phyloP scores from a whole-genome alignment of 208 protist genomes.

The Novymonas esmeraldas region DNA sequence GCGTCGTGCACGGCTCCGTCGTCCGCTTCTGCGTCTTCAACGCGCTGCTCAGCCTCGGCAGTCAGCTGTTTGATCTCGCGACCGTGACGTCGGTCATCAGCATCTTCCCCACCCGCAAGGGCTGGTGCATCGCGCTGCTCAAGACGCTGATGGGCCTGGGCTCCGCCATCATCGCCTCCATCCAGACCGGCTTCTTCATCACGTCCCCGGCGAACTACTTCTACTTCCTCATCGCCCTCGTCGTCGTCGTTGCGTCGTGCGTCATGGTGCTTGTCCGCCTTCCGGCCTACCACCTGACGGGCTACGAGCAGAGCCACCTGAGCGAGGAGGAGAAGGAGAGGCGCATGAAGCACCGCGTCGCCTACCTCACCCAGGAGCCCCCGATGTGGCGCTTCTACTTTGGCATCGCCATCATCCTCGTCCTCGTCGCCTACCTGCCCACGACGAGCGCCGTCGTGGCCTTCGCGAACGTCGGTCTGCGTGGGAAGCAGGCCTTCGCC shows the following conservation, averaged over 20 bases:
- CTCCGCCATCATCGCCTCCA: constrained; percentile 53
- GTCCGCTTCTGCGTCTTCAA: constrained; percentile 45
- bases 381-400: constrained; percentile 57
- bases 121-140: constrained; percentile 55
- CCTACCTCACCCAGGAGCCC: constrained; percentile 61
- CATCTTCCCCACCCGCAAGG: constrained; percentile 53
- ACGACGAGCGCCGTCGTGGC: constrained; percentile 40
- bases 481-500: constrained; percentile 37
- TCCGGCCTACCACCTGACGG: constrained; percentile 66
- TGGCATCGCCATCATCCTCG: constrained; percentile 45
- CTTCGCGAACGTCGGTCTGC: constrained; percentile 25
- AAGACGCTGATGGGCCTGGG: constrained; percentile 78
- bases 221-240: constrained; percentile 54
- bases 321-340: constrained; percentile 22
- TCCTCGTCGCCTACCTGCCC: constrained; percentile 66
- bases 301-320: constrained; percentile 40
- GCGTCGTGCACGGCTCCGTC: constrained; percentile 39
- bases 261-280: constrained; percentile 46
- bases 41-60: constrained; percentile 41
- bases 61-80: constrained; percentile 55
- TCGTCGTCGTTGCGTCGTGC: constrained; percentile 25
- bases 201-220: constrained; percentile 39
- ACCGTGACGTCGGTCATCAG: constrained; percentile 51
- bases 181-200: constrained; percentile 62
- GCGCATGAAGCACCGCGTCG: constrained; percentile 16